Evolutionary conservation across 306 rosid genomes (phyloP).

Genomic region (Mimosa bimucronata): DNA sequence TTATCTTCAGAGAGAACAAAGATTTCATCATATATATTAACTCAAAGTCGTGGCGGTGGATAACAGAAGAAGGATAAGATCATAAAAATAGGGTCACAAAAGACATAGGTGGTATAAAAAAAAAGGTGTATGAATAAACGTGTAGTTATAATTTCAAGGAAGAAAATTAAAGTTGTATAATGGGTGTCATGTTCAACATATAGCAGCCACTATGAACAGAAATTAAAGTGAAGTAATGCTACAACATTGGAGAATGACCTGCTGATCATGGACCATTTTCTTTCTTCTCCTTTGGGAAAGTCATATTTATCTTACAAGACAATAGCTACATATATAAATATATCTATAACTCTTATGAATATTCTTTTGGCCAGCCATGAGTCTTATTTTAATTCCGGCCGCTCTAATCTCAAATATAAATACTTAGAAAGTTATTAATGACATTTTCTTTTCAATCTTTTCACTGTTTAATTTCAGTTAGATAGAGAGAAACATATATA

Average conservation of each 20-base stretch:
- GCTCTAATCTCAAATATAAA: no score
- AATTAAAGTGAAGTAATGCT: slow-evolving; percentile 34
- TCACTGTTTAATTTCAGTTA: no score
- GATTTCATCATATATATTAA: not conserved
- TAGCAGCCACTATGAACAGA: slow-evolving; percentile 1
- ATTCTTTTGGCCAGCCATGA: not conserved
- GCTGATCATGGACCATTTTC: slow-evolving; percentile 12
- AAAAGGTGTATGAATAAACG: not conserved
- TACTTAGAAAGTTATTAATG: no score
- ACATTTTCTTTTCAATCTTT: no score
- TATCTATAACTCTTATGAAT: not conserved
- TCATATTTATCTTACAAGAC: not conserved
- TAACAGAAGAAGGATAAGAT: not conserved
- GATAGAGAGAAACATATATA: no score
- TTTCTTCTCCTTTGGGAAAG: not conserved
- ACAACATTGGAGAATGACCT: slow-evolving; percentile 30
- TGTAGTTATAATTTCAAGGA: not conserved
- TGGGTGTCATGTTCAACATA: slow-evolving; percentile 39
- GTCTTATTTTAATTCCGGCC: not conserved
- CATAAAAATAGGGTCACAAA: not conserved
- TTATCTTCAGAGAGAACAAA: not conserved
- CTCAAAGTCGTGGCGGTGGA: not conserved
- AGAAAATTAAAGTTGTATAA: not conserved
- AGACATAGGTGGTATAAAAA: not conserved
- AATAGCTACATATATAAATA: not conserved